phyloP scores from a whole-genome alignment of 2,329 filamentous ascomycete genomes.

The Drechslerella dactyloides region DNA sequence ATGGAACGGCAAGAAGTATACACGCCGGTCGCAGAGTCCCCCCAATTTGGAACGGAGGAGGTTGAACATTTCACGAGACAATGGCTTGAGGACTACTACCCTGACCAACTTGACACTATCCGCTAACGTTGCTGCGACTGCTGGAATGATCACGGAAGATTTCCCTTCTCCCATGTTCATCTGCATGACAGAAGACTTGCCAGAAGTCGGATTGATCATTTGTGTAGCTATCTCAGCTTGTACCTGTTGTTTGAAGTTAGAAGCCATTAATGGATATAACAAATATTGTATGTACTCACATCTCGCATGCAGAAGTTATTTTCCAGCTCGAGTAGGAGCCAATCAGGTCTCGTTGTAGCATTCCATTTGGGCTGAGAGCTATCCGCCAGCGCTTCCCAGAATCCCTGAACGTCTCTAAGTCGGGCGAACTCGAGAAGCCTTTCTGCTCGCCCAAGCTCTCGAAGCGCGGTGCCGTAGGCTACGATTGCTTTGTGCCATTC shows the following conservation, averaged over 20 bases:
- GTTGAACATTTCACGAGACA: conserved; percentile 68
- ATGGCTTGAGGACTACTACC: conserved; percentile 68
- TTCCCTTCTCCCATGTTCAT: conserved; percentile 77
- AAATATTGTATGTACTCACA: not conserved
- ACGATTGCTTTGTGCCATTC: conserved; percentile 58
- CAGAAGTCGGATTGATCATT: conserved; percentile 62
- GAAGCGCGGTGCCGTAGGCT: conserved; percentile 59
- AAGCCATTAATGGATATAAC: not conserved
- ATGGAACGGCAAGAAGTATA: conserved; percentile 68
- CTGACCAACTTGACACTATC: conserved; percentile 64
- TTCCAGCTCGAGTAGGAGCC: conserved; percentile 72
- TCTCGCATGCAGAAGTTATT: conserved; percentile 67
- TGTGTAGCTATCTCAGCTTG: conserved; percentile 66
- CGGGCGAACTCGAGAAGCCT: conserved; percentile 58
- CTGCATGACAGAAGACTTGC: conserved; percentile 66
- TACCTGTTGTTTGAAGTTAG: conserved; percentile 54
- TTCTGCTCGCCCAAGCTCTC: conserved; percentile 59
- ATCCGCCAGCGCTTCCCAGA: conserved; percentile 57
- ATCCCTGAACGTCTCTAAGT: conserved; percentile 56
- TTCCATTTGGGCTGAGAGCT: conserved; percentile 64
- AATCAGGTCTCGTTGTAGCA: conserved; percentile 65
- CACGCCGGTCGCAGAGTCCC: conserved; percentile 64
- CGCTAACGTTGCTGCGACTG: conserved; percentile 65
- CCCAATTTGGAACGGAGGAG: conserved; percentile 65
- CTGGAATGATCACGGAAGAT: conserved; percentile 72